phyloP scores from a whole-genome alignment of 306 rosid species.

The Cucurbita ficifolia region DNA sequence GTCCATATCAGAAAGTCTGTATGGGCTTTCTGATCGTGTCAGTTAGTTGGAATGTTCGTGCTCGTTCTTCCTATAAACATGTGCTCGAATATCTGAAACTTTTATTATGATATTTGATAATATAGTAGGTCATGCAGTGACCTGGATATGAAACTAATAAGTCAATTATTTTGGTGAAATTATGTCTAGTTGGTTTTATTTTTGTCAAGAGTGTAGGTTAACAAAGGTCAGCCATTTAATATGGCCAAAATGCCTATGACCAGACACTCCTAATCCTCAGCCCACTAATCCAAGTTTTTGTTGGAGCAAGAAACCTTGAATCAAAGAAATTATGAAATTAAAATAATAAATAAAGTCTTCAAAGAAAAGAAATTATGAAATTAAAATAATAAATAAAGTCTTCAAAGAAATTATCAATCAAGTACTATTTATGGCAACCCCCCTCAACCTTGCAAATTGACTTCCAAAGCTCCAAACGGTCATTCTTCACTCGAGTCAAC shows the following conservation, averaged over 20 bases:
- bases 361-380: too few relatives aligned
- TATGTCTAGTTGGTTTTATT: conserved; percentile 1
- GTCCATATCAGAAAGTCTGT: not conserved
- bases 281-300: too few relatives aligned
- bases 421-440: too few relatives aligned
- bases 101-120: not conserved
- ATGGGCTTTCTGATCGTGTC: not conserved
- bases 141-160: not conserved
- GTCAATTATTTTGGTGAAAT: not conserved
- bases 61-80: not conserved
- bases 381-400: too few relatives aligned
- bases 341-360: too few relatives aligned
- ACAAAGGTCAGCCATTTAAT: not conserved
- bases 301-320: too few relatives aligned
- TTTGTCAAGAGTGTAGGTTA: not conserved
- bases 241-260: not conserved
- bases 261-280: too few relatives aligned
- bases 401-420: too few relatives aligned
- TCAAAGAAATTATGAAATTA: too few relatives aligned
- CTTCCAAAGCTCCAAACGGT: too few relatives aligned
- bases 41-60: not conserved
- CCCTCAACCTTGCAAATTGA: too few relatives aligned
- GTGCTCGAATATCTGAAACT: not conserved
- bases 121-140: not conserved
- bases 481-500: too few relatives aligned